Base-by-base conservation (phyloP, 1,284 basidiomycete genomes). In the Mrakiaceae sp. region DNA sequence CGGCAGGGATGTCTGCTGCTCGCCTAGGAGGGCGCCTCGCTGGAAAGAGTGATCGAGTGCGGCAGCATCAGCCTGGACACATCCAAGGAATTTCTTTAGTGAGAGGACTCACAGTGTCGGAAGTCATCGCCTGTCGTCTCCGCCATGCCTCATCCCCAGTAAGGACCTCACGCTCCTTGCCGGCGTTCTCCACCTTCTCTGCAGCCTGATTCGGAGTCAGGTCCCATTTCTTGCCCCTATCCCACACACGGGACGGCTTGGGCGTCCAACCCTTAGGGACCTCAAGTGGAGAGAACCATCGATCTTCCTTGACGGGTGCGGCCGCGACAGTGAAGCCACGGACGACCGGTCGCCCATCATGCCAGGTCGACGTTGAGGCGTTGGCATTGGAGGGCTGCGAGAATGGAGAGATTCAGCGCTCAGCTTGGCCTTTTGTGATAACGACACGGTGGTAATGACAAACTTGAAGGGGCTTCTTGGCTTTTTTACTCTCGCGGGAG, bases 261-360 rank as follows among this genome's bases (percentile, higher is more conserved):
- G 95, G 88, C 68, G 79, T 82, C 95, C 95, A 98, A 14, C 82
- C 87, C 64, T 81, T 73, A 0, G 93, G 91, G 51, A 94, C 78
- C 8, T 89, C 84, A 0, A 89, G 87, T 42, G 89, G 75, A 1
- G 85, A 83, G 72, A 89, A 93, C 88, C 84, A 87, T 77, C 81
- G 79, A 68, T 92, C 87, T 65, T 87, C 83, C 16, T 82, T 78
- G 0, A 88, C 81, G 3, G 87, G 83, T 58, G 84, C 81, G 50
- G 83, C 80, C 5, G 86, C 82, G 7, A 91, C 75, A 0, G 81
- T 77, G 72, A 97, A 98, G 0, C 91, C 92, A 8, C 81, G 72
- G 3, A 93, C 74, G 1, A 93, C 82, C 4, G 81, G 80, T 60
- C 81, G 78, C 0, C 92, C 94, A 72, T 95, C 88, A 59, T 82